These are phyloP conservation scores for Blakeslea trispora DNA, from an alignment of 371 early-diverging fungal genomes.

Conservation along the genomic window DNA sequence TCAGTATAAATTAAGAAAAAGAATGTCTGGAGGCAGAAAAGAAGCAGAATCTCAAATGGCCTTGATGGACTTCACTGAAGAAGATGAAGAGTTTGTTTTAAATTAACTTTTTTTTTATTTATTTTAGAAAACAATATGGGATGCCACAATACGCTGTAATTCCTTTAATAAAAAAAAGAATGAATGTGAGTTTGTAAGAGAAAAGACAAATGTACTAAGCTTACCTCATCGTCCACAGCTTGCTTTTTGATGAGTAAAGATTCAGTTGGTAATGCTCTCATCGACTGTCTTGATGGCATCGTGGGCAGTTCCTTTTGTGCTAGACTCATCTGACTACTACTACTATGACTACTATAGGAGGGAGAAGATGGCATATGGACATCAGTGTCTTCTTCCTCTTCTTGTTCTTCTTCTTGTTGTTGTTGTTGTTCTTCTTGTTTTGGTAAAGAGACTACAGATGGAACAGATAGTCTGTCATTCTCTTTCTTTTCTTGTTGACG, in stretches of 20 bases:
- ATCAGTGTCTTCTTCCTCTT: slow-evolving; percentile 4
- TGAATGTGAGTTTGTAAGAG: too few species aligned
- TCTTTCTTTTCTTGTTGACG: slow-evolving; percentile 25
- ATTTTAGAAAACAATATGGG: slow-evolving; percentile 54
- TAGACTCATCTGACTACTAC: too few species aligned
- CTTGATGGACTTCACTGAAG: slow-evolving; percentile 41
- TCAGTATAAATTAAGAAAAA: slow-evolving; percentile 28
- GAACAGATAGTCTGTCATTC: too few species aligned
- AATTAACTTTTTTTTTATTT: too few species aligned
- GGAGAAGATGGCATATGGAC: not conserved
- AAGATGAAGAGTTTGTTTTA: slow-evolving; percentile 28
- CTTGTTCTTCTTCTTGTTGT: not conserved
- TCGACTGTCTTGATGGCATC: not conserved
- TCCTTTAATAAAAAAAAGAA: slow-evolving; percentile 35
- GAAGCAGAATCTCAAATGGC: slow-evolving; percentile 47
- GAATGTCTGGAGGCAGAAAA: slow-evolving; percentile 42
- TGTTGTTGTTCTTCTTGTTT: too few species aligned
- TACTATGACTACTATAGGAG: not conserved
- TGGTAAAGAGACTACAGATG: too few species aligned
- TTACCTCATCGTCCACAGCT: slow-evolving; percentile 43
- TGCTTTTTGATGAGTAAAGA: slow-evolving; percentile 7
- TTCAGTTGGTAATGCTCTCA: not conserved
- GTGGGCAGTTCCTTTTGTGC: not conserved
- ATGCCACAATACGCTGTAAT: slow-evolving; percentile 48
- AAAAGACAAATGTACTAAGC: too few species aligned